phyloP scores from a whole-genome alignment of 2,329 filamentous ascomycete species.

The Stylonectria norvegica region DNA sequence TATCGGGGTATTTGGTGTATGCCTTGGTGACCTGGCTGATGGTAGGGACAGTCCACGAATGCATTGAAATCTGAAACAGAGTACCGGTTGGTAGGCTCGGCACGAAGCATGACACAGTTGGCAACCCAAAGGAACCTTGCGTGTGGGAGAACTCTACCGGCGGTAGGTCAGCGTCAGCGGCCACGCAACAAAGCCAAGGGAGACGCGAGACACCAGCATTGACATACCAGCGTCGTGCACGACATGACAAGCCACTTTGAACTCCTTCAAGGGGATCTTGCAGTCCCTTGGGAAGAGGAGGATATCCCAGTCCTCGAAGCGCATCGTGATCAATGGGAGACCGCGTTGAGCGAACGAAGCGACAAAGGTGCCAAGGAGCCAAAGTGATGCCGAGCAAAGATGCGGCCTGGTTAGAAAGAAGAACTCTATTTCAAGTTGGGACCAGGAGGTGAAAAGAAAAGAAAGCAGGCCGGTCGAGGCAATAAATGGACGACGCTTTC shows the following conservation, averaged over 20 bases:
- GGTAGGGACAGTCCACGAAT: conserved; percentile 65
- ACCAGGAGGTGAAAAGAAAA: too few relatives aligned
- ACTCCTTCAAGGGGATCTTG: conserved; percentile 74
- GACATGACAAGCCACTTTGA: conserved; percentile 73
- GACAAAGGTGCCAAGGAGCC: conserved; percentile 5
- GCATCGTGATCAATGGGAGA: conserved; percentile 51
- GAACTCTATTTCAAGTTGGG: conserved; percentile 5
- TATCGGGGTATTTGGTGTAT: conserved; percentile 54
- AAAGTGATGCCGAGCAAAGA: conserved; percentile 5
- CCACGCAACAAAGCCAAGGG: background rate
- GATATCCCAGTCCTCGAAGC: conserved; percentile 83
- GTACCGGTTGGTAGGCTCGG: conserved; percentile 57
- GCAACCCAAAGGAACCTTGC: conserved; percentile 50
- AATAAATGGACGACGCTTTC: too few relatives aligned
- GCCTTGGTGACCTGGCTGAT: conserved; percentile 55
- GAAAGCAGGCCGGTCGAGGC: too few relatives aligned
- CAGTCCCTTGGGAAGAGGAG: conserved; percentile 69
- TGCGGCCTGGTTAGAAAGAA: background rate
- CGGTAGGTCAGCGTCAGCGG: conserved; percentile 3
- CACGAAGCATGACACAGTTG: conserved; percentile 68
- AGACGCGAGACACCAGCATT: background rate
- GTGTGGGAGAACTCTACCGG: conserved; percentile 50
- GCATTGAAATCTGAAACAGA: conserved; percentile 69
- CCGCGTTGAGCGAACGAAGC: conserved; percentile 24
- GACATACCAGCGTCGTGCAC: conserved; percentile 48